Evolutionary conservation across 2,329 filamentous ascomycete genomes (phyloP).

Genomic region (Ramularia collo-cygni): DNA sequence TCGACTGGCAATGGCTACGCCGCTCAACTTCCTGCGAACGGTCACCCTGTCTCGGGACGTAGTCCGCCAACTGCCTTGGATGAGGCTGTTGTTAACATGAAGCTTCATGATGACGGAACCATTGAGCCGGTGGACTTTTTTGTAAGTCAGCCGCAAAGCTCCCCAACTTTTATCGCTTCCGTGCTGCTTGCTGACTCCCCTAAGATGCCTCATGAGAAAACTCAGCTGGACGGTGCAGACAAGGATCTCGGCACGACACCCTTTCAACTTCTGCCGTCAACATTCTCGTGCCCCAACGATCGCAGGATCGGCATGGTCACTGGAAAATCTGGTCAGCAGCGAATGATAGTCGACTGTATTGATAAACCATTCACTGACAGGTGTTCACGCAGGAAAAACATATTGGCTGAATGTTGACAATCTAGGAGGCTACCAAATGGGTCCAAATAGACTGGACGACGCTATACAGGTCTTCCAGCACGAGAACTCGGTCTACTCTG

Average conservation of each 20-base stretch:
- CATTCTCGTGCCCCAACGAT: conserved; percentile 6
- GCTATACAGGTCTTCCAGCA: conserved; percentile 8
- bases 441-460: conserved; percentile 5
- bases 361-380: too few species aligned
- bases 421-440: conserved; percentile 10
- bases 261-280: conserved; percentile 7
- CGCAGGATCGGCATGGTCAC: conserved; percentile 9
- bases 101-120: conserved; percentile 2
- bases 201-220: conserved; percentile 10
- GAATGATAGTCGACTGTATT: too few species aligned
- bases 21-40: conserved; percentile 4
- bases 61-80: conserved; percentile 6
- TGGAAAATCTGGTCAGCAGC: conserved; percentile 6
- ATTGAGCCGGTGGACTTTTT: conserved; percentile 8
- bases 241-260: conserved; percentile 9
- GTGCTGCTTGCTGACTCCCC: too few species aligned
- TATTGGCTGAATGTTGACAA: conserved; percentile 8
- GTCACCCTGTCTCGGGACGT: conserved; percentile 5
- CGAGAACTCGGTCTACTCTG: conserved; percentile 7
- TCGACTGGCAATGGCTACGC: conserved; percentile 9
- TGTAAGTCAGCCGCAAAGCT: too few species aligned
- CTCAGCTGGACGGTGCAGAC: conserved; percentile 7
- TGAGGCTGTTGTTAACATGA: conserved; percentile 7
- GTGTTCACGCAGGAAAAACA: too few species aligned
- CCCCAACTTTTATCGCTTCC: too few species aligned